Evolutionary conservation across 2,329 filamentous ascomycete species (phyloP).

Genomic region (Penicillium capsulatum): DNA sequence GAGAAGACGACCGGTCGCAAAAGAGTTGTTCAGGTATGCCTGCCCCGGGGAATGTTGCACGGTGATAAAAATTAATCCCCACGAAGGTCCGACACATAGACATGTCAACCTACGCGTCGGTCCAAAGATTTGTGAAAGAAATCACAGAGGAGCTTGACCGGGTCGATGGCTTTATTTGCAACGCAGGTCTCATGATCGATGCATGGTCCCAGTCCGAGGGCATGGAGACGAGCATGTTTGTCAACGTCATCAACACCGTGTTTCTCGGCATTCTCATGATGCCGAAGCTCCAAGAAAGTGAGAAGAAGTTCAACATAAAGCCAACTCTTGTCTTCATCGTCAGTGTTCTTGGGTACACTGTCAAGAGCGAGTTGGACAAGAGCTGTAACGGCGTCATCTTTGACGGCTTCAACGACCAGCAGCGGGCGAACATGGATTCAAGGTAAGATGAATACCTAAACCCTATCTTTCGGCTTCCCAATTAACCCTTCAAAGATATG

Average conservation of each 20-base stretch:
- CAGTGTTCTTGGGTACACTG: not conserved
- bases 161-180: not conserved
- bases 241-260: constrained; percentile 1
- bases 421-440: not conserved
- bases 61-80: not conserved
- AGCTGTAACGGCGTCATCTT: not conserved
- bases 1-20: not conserved
- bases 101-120: not conserved
- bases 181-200: not conserved
- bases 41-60: not conserved
- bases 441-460: not conserved
- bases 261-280: not conserved
- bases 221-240: not conserved
- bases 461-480: not conserved
- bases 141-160: not conserved
- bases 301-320: not conserved
- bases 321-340: not conserved
- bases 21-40: not conserved
- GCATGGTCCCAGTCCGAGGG: not conserved
- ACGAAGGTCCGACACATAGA: not conserved
- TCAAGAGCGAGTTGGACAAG: not conserved
- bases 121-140: not conserved
- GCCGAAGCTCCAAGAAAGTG: not conserved
- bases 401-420: not conserved
- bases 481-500: not conserved